Evolutionary conservation across 768 basidiomycete genomes (phyloP).

Genomic region (Boletus coccyginus): DNA sequence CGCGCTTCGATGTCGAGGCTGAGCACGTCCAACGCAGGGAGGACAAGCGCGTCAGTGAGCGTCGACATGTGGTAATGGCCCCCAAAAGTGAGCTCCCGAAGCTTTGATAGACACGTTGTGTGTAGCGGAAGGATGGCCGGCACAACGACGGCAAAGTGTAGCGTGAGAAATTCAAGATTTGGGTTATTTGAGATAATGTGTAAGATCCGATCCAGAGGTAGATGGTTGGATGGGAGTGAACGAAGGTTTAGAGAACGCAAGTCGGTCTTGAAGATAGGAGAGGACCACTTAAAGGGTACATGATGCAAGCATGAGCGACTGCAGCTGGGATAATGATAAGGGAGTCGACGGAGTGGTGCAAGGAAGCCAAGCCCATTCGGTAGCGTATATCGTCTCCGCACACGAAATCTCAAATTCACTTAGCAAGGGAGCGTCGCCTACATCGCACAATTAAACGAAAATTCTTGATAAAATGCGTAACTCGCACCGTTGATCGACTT

Average conservation of each 20-base stretch:
- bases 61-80: slow-evolving; percentile 64
- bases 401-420: slow-evolving; percentile 78
- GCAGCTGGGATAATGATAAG: slow-evolving; percentile 44
- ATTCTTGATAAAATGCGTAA: background rate
- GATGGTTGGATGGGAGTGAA: slow-evolving; percentile 58
- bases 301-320: slow-evolving; percentile 64
- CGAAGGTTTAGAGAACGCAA: slow-evolving; percentile 61
- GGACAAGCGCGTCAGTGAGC: slow-evolving; percentile 58
- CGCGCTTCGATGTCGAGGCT: slow-evolving; percentile 70
- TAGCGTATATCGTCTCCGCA: slow-evolving; percentile 55
- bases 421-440: slow-evolving; percentile 71
- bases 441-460: slow-evolving; percentile 1
- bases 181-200: slow-evolving; percentile 60
- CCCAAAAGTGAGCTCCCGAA: slow-evolving; percentile 57
- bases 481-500: slow-evolving; percentile 67
- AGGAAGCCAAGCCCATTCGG: slow-evolving; percentile 77
- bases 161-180: slow-evolving; percentile 49
- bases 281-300: slow-evolving; percentile 75
- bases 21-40: slow-evolving; percentile 57
- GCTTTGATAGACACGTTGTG: slow-evolving; percentile 49
- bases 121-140: slow-evolving; percentile 62
- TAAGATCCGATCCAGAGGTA: slow-evolving; percentile 69
- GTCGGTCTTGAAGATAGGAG: slow-evolving; percentile 63
- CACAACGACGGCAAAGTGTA: slow-evolving; percentile 62
- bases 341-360: slow-evolving; percentile 38